phyloP scores from a whole-genome alignment of 2,329 filamentous ascomycete species.

The Fusarium musae region DNA sequence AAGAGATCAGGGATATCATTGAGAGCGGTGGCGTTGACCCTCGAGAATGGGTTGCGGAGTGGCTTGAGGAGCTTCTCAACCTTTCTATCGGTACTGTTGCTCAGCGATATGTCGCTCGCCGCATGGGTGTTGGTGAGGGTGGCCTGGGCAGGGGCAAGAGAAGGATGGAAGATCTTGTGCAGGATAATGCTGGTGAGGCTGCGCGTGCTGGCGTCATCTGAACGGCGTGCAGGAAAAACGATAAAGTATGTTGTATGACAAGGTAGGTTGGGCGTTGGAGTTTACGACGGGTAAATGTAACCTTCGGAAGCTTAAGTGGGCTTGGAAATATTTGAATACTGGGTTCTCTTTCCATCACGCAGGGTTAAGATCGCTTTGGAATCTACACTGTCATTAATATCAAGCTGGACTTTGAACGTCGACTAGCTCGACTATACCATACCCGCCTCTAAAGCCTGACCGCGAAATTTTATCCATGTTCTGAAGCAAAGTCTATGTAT shows the following conservation, averaged over 20 bases:
- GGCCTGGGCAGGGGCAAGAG: conserved; percentile 71
- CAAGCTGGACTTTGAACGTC: neutral
- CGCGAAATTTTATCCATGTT: neutral
- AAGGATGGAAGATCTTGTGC: conserved; percentile 64
- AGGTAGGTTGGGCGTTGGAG: conserved; percentile 42
- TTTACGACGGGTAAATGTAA: conserved; percentile 32
- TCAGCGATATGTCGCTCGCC: conserved; percentile 91
- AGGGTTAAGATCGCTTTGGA: conserved; percentile 18
- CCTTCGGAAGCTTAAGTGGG: conserved; percentile 23
- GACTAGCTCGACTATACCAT: neutral
- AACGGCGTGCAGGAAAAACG: conserved; percentile 12
- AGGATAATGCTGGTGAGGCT: conserved; percentile 68
- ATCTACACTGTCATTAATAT: conserved; percentile 20
- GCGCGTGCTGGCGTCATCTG: conserved; percentile 68
- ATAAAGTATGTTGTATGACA: conserved; percentile 23
- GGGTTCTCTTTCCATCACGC: conserved; percentile 13
- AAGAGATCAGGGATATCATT: conserved; percentile 89
- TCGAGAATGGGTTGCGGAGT: conserved; percentile 96
- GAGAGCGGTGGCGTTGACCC: conserved; percentile 82
- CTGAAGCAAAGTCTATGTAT: conserved; percentile 3
- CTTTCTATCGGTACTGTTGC: conserved; percentile 87
- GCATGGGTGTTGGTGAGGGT: conserved; percentile 96
- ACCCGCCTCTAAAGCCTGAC: neutral
- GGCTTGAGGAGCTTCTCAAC: conserved; percentile 88
- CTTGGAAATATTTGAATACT: conserved; percentile 33